Base-by-base conservation (phyloP, 1,284 basidiomycete species). In the Spongiforma sp. region DNA sequence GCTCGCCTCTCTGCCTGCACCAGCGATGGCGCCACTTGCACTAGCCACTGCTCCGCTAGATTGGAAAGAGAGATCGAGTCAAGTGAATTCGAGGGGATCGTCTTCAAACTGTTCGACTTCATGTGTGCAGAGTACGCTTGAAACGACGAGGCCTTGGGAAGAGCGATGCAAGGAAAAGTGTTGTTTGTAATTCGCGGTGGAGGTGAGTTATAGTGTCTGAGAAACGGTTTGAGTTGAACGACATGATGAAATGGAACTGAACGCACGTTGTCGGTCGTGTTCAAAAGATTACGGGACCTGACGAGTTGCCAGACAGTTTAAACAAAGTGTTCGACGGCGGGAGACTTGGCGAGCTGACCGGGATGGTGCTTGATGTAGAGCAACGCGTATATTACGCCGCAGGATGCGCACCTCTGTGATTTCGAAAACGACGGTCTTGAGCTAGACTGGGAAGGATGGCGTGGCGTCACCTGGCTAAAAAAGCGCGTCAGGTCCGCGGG, bases 71-170 rank as follows among this genome's bases (percentile, higher is more conserved):
- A 99, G 82, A 75, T 99, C 96, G 34, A 94, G 84, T 24, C 96
- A 89, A 68, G 99, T 94, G 77, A 94, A 99, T 75, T 99, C 97
- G 57, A 97, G 87, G 0, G 97, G 97, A 70, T 98, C 96, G 67
- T 99, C 97, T 78, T 99, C 95, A 73, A 99, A 99, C 78, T 96
- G 91, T 74, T 99, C 97, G 65, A 96, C 86, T 67, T 99, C 96
- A 68, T 95, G 91, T 60, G 93, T 91, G 48, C 96, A 85, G 39
- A 99, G 83, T 21, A 99, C 94, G 73, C 98, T 99, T 33, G 97
- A 96, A 34, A 99, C 84, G 33, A 99, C 91, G 67, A 99, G 96
- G 61, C 95, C 93, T 73, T 95, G 90, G n/a, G 43, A 94, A 89
- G 65, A 99, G 89, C 21, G 89, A 88, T 83, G 82, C 48, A 95